Percentiles rank a stretch among this genome's conserved stretches.
Conservation (phyloP, 208 protist species). For the Trichomonas gallinae region DNA sequence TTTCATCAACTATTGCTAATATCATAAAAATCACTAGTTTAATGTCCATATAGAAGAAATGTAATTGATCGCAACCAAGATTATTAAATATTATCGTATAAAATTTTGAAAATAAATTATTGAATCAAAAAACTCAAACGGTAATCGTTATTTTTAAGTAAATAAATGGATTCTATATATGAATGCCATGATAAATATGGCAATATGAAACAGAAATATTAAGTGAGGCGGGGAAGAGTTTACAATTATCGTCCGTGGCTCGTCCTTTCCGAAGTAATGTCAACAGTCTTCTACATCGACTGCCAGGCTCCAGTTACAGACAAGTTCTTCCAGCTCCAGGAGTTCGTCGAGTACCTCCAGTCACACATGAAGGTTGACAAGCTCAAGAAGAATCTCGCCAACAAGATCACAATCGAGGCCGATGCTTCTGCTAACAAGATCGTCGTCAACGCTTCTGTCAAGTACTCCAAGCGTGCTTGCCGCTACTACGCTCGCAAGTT, state of each 20-base stretch:
- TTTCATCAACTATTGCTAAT: too few relatives aligned
- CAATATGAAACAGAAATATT: too few relatives aligned
- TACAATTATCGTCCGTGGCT: background rate
- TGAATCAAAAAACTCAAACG: too few relatives aligned
- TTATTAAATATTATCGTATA: too few relatives aligned
- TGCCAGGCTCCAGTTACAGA: background rate
- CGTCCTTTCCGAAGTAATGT: background rate
- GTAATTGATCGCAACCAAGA: too few relatives aligned
- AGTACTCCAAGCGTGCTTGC: background rate
- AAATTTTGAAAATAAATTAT: too few relatives aligned
- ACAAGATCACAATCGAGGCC: background rate
- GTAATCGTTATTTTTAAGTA: too few relatives aligned
- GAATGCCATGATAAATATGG: too few relatives aligned
- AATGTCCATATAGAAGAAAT: too few relatives aligned
- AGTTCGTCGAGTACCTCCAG: background rate
- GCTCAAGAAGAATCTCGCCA: background rate
- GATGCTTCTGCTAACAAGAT: background rate
- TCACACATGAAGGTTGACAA: background rate
- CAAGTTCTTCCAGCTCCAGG: background rate
- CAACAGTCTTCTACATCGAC: background rate
- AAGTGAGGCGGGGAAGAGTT: background rate
- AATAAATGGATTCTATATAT: too few relatives aligned
- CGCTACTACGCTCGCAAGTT: constrained; percentile 9
- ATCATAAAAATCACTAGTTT: too few relatives aligned
- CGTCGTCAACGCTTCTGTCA: background rate